Base-by-base conservation (phyloP, 768 basidiomycete species). In the Tulasnella sp. region DNA sequence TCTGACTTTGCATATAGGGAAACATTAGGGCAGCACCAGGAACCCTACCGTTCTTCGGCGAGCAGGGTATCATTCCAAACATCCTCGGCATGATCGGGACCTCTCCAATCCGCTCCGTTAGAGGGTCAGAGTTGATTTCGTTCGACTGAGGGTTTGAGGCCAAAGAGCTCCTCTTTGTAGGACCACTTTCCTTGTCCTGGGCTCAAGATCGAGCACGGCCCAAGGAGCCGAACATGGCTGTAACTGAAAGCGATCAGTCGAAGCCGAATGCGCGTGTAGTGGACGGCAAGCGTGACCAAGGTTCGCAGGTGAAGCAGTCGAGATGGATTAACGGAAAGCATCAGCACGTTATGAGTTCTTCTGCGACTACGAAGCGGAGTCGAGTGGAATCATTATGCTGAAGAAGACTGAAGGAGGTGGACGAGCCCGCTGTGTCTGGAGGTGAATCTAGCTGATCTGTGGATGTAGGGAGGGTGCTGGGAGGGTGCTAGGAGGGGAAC, bases 101-200 rank as follows among this genome's bases (percentile, higher is more conserved):
- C 78, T 98, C 96, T 1, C 88, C 89, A 1, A 92, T 98, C 76
- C 90, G 97, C 40, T 98, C 96, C 6, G 91, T 99, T 39, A 87
- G 95, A 87, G 98, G 97, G 97, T 98, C 82, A 80, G 92, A 83
- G n/a, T 2, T 6, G 9, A 42, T 51, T 77, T n/a, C 4, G 18
- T 55, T 15, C 9, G 40, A n/a, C 44, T 29, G 29, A 11, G 71
- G 32, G 40, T 9, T 15, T 0, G 35, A 46, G 3, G 18, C 40
- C 26, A 0, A 69, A 35, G 16, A 2, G n/a, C 2, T 35, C 18
- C 32, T 20, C 6, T 10, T 0, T 1, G 0, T 81, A 98, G 97
- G 20, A 99, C 98, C 3, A 97, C 96, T 82, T 99, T 96, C 86
- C 98, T 95, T 81, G 94, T 98, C 5, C 87, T 99, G 10, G 96